Evolutionary conservation across 2,329 filamentous ascomycete genomes (phyloP), one percentile per base, ranked within the genome.

Genomic region (Dactylonectria estremocensis): DNA sequence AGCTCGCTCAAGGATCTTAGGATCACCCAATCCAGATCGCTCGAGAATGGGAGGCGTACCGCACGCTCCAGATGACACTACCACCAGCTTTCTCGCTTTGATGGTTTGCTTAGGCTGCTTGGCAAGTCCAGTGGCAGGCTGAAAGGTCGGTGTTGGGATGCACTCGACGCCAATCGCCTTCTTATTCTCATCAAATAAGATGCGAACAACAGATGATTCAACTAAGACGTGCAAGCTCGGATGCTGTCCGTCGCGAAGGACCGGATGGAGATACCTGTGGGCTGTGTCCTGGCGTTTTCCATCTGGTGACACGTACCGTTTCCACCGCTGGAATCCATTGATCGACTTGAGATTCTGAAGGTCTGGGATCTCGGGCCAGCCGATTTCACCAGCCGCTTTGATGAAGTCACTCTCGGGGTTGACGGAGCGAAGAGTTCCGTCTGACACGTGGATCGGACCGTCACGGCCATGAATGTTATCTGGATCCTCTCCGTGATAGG

Each of bases 11-110:
- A 91, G 82, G 5, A 89, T 72, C 2, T 85, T 80, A 1, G 82
- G 79, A 48, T 83, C 81, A n/a, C 88, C 89, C 1, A 92, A 73
- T 7, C 90, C 90, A 1, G 90, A 92, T n/a, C 90, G 81, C 75
- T 92, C 89, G 0, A 92, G 84, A 1, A 92, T 82, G 0, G 80
- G 77, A 0, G 89, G 88, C 0, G 88, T 87, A 1, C 86, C 85
- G 5, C 85, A 81, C 0, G 87, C 83, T 10, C 89, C 89, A 5
- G 71, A 85, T 73, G 78, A 78, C 0, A 79, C 71, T 0, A 81
- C 70, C 0, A 81, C 78, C 0, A 77, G 68, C 49, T 76, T 80
- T 5, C 67, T 72, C 1, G 78, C 79, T 57, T 70, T 74, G 43
- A 80, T 57, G 0, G 48, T 69, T 31, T 68, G 55, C 9, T 67